phyloP scores from a whole-genome alignment of 495 filamentous ascomycete genomes.

The Daldinia decipiens region DNA sequence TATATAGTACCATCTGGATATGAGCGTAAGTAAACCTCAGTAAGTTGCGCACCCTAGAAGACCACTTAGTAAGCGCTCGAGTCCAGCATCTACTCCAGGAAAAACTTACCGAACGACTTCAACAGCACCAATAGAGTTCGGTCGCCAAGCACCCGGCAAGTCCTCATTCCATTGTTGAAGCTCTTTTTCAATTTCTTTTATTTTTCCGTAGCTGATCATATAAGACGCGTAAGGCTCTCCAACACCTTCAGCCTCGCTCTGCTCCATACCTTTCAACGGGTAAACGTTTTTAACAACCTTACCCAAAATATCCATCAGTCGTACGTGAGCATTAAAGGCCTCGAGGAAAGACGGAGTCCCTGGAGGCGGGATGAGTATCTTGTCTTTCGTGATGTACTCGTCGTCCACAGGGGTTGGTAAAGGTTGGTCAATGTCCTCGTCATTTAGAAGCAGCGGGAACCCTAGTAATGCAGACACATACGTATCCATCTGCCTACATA shows the following conservation, averaged over 20 bases:
- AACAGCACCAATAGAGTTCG: constrained; percentile 75
- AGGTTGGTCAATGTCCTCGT: constrained; percentile 93
- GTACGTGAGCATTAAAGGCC: constrained; percentile 86
- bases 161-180: constrained; percentile 85
- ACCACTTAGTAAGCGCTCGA: constrained; percentile 36
- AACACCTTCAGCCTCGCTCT: constrained; percentile 59
- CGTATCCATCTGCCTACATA: constrained; percentile 91
- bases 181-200: constrained; percentile 90
- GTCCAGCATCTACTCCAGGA: neutral
- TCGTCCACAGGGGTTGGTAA: constrained; percentile 88
- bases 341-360: constrained; percentile 78
- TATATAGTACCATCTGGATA: constrained; percentile 93
- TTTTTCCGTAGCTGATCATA: constrained; percentile 86
- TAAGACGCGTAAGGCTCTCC: constrained; percentile 64
- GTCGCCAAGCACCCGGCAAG: constrained; percentile 77
- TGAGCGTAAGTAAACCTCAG: constrained; percentile 89
- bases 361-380: constrained; percentile 77
- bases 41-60: constrained; percentile 80
- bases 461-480: constrained; percentile 92
- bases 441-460: constrained; percentile 82
- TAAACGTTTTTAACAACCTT: constrained; percentile 93
- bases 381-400: constrained; percentile 84
- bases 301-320: constrained; percentile 77
- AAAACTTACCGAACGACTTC: constrained; percentile 76
- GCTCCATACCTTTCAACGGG: constrained; percentile 78